Percentiles rank a stretch among this genome's conserved stretches.
phyloP scores from a whole-genome alignment of 225 moss, liverwort and hornwort species.

The Neckera pumila region DNA sequence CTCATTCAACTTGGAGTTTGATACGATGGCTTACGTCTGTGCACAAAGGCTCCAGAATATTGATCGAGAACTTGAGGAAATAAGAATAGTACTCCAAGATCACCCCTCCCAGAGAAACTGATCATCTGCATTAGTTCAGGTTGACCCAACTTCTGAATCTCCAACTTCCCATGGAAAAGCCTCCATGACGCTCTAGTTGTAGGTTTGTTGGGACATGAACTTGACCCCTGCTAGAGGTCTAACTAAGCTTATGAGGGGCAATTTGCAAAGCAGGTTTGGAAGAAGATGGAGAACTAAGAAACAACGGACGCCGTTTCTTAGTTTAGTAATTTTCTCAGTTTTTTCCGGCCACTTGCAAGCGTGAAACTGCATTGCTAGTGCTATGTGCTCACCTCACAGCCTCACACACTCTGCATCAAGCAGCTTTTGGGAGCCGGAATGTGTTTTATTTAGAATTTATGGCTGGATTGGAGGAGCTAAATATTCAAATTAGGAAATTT shows the following conservation, averaged over 20 bases:
- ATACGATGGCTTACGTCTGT: not conserved
- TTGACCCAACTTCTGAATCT: not conserved
- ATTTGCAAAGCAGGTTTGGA: not conserved
- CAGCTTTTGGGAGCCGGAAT: not conserved
- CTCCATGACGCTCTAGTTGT: not conserved
- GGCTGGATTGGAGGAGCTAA: not conserved
- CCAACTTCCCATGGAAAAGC: constrained; percentile 14
- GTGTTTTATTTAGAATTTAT: not conserved
- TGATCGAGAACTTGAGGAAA: not conserved
- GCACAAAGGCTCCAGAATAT: not conserved
- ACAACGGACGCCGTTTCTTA: not conserved
- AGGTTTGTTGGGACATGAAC: not conserved
- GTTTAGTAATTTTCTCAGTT: not conserved
- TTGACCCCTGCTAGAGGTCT: not conserved
- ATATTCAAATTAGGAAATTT: not conserved
- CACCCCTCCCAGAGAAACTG: not conserved
- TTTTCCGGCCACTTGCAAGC: not conserved
- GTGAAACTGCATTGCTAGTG: not conserved
- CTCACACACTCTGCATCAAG: not conserved
- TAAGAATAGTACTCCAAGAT: not conserved
- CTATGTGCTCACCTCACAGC: too few relatives aligned
- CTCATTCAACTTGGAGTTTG: not conserved
- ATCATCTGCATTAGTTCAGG: not conserved
- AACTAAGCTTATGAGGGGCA: not conserved
- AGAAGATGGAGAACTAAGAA: not conserved